Evolutionary conservation across 1,284 basidiomycete species (phyloP).

Genomic region (Ganoderma multipileum): DNA sequence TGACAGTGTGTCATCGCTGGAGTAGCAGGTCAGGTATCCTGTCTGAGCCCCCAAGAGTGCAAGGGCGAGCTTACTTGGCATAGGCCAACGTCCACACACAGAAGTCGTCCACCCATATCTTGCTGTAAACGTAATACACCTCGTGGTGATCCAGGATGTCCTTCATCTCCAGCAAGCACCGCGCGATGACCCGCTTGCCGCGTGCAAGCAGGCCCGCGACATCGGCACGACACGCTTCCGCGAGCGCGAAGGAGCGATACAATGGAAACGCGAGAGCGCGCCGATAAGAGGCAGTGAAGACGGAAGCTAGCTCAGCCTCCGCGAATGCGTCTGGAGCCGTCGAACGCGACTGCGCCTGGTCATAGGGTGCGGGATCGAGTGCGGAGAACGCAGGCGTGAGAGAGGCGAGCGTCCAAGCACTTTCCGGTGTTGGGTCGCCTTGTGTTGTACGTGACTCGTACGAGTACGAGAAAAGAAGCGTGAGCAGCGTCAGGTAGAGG

Average conservation of each 20-base stretch:
- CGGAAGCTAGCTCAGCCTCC: constrained; percentile 53
- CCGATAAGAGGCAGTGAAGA: constrained; percentile 69
- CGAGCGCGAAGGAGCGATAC: constrained; percentile 75
- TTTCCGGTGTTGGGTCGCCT: constrained; percentile 79
- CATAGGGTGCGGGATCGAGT: constrained; percentile 71
- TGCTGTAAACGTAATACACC: constrained; percentile 83
- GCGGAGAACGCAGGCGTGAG: constrained; percentile 79
- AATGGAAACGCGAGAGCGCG: constrained; percentile 77
- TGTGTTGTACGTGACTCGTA: constrained; percentile 81
- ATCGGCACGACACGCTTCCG: constrained; percentile 70
- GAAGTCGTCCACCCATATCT: constrained; percentile 83
- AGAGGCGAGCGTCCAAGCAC: constrained; percentile 79
- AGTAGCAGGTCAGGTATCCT: constrained; percentile 15
- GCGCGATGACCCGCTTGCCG: constrained; percentile 66
- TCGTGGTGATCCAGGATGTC: constrained; percentile 78
- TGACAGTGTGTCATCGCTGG: constrained; percentile 62
- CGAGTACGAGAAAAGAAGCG: constrained; percentile 74
- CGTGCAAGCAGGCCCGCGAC: constrained; percentile 60
- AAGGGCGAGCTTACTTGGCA: constrained; percentile 55
- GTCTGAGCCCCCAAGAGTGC: neutral
- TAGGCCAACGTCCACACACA: constrained; percentile 74
- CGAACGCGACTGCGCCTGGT: constrained; percentile 27
- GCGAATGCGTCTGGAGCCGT: constrained; percentile 43
- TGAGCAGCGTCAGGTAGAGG: constrained; percentile 72
- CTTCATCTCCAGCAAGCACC: constrained; percentile 73